Evolutionary conservation across 1,139 yeast genomes (phyloP), one percentile per base, ranked within the genome.

Genomic region (Kodamaea ohmeri): DNA sequence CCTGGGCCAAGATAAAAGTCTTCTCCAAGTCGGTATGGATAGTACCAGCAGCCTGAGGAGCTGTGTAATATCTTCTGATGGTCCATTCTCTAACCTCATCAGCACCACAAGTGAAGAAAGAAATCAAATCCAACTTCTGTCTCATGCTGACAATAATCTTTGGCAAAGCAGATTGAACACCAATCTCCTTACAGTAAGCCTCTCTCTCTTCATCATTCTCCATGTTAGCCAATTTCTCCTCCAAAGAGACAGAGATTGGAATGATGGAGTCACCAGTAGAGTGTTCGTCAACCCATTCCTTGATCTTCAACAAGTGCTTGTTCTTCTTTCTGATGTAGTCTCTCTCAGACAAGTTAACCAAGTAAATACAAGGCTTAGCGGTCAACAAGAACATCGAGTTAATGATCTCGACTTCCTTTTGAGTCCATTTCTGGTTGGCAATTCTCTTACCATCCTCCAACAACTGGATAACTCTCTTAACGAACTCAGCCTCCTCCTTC

Each of bases 281-380:
- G 74, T 79, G 73, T 53, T 73, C 71, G 68, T 94, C 97, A 58
- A 94, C 86, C 99, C 99, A 92, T 73, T 90, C 90, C 74, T 92
- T 92, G 65, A 92, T 90, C 61, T 76, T 81, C 47, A 84, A 68
- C 65, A 92, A 75, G 65, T 88, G 85, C 83, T 92, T 92, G 78
- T 94, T 92, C 86, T 92, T 92, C 81, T 90, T 92, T 75, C 98
- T 86, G 56, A 89, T 76, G 69, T 83, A 92, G 65, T 94, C 98
- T 56, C 74, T 84, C 75, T 94, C 98, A 33, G 95, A 83, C 63
- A 92, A 76, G 73, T 92, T 92, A 60, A 94, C 86, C 63, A 92
- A 80, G 72, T 90, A 92, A 60, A 92, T 90, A 59, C 95, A 81
- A 57, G 97, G 96, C 72, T 92, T 90, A 52, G 97, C 97, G 32